Conservation (phyloP, 1,284 basidiomycete species). For the Peniophora sp. region DNA sequence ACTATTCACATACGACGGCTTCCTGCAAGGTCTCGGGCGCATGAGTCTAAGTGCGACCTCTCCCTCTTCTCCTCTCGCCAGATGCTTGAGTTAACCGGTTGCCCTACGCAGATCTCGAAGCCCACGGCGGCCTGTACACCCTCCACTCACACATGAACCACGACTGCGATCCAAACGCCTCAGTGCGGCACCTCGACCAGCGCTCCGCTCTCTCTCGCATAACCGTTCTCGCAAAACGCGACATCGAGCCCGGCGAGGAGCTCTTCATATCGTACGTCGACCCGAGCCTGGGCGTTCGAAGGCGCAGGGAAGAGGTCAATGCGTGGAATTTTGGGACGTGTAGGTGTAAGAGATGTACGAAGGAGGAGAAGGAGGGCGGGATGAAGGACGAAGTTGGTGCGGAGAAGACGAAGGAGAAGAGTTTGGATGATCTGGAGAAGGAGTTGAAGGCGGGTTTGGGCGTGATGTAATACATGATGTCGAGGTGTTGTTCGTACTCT, state of each 20-base stretch:
- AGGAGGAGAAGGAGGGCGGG: slow-evolving; percentile 25
- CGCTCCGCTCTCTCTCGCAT: slow-evolving; percentile 60
- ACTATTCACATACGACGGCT: slow-evolving; percentile 70
- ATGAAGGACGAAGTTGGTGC: slow-evolving; percentile 14
- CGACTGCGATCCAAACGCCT: slow-evolving; percentile 70
- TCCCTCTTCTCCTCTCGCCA: slow-evolving; percentile 2
- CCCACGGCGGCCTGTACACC: slow-evolving; percentile 79
- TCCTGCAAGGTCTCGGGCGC: slow-evolving; percentile 67
- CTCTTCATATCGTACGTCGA: slow-evolving; percentile 77
- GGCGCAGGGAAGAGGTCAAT: slow-evolving; percentile 51
- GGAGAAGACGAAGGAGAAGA: slow-evolving; percentile 12
- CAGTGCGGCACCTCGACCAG: slow-evolving; percentile 63
- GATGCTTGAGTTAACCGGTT: too few species aligned
- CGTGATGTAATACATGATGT: slow-evolving; percentile 20
- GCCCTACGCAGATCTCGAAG: slow-evolving; percentile 58
- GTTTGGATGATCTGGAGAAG: slow-evolving; percentile 30
- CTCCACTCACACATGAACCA: slow-evolving; percentile 88
- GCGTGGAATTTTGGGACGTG: slow-evolving; percentile 76
- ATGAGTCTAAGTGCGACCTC: slow-evolving; percentile 69
- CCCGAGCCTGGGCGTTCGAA: slow-evolving; percentile 43
- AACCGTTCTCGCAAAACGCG: slow-evolving; percentile 56
- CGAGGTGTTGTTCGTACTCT: too few species aligned
- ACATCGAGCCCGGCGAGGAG: slow-evolving; percentile 70
- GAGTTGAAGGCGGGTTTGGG: slow-evolving; percentile 45
- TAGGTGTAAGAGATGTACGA: slow-evolving; percentile 55